phyloP scores from a whole-genome alignment of 2,329 filamentous ascomycete species.

The Aspergillus sp. region DNA sequence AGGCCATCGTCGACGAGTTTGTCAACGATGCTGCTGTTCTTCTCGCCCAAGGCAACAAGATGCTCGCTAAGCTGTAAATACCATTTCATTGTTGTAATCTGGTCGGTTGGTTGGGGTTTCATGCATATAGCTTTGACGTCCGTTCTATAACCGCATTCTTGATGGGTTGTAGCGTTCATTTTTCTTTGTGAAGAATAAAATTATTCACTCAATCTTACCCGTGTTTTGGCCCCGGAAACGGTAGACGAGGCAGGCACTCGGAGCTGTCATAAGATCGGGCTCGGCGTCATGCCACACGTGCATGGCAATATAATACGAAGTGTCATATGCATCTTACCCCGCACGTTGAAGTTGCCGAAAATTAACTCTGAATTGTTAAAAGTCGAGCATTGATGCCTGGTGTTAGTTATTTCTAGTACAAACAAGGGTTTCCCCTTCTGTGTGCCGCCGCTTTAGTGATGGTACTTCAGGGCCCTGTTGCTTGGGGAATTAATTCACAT shows the following conservation, averaged over 20 bases:
- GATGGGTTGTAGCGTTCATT: background rate
- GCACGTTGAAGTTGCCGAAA: too few species aligned
- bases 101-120: background rate
- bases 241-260: background rate
- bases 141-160: conserved; percentile 1
- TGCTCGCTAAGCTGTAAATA: conserved; percentile 67
- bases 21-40: conserved; percentile 74
- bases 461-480: too few species aligned
- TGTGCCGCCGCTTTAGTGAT: too few species aligned
- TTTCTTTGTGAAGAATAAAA: background rate
- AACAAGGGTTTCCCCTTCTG: too few species aligned
- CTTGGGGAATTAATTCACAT: too few species aligned
- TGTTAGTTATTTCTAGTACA: too few species aligned
- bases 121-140: conserved; percentile 2
- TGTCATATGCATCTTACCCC: too few species aligned
- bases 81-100: background rate
- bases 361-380: too few species aligned
- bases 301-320: too few species aligned
- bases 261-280: background rate
- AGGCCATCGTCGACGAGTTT: conserved; percentile 91
- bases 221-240: background rate
- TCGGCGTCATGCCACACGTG: background rate
- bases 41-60: conserved; percentile 65
- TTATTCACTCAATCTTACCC: background rate
- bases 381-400: too few species aligned